A percentile compares a stretch with the other conserved stretches of the same genome.
These are phyloP conservation scores for Crithidia sp. DNA, from an alignment of 208 protist genomes.

Conservation along the genomic window DNA sequence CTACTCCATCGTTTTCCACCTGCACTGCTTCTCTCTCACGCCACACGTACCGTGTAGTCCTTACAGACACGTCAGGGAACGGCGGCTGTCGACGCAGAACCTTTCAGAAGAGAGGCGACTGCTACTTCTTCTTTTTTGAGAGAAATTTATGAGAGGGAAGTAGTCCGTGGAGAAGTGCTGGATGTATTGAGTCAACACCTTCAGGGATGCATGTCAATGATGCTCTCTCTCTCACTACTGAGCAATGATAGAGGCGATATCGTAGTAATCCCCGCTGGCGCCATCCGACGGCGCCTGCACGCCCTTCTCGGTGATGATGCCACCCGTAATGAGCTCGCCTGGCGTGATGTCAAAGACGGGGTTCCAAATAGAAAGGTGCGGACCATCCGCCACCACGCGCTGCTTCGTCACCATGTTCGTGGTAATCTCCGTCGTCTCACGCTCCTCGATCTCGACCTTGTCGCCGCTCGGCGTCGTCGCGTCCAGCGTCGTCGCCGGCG, in stretches of 20 bases:
- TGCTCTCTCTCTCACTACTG: background rate
- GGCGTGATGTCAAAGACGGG: constrained; percentile 98
- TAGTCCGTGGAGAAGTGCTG: too few species aligned
- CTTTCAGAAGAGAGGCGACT: too few species aligned
- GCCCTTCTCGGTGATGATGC: constrained; percentile 94
- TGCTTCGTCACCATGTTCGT: constrained; percentile 78
- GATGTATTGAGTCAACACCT: too few species aligned
- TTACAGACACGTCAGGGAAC: too few species aligned
- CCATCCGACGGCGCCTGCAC: constrained; percentile 59
- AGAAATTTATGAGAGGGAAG: too few species aligned
- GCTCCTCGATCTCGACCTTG: constrained; percentile 93
- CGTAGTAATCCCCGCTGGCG: constrained; percentile 46
- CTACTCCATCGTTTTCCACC: too few species aligned
- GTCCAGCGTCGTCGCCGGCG: constrained; percentile 92
- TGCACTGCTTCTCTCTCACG: too few species aligned
- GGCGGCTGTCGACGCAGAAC: too few species aligned
- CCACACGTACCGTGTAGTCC: too few species aligned
- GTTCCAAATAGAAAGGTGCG: constrained; percentile 93
- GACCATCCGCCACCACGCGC: constrained; percentile 85
- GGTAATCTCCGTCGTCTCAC: constrained; percentile 90
- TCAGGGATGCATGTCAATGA: too few species aligned
- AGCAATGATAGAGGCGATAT: constrained; percentile 46
- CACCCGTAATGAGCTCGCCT: constrained; percentile 91
- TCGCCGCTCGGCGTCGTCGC: constrained; percentile 75
- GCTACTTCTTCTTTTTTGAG: too few species aligned